Conservation (phyloP, 768 basidiomycete species). For the Collybia sordida region DNA sequence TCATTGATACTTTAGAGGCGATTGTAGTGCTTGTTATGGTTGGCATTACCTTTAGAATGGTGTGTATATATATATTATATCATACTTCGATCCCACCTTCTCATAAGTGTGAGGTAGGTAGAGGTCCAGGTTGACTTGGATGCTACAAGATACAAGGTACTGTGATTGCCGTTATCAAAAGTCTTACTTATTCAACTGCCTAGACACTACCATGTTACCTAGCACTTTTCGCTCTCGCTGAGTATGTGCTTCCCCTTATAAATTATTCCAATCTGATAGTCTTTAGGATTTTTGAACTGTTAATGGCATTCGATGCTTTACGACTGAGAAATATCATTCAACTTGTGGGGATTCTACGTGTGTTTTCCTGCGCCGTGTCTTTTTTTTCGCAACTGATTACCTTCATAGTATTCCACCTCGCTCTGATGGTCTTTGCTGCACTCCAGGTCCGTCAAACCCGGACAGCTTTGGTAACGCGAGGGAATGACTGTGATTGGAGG, state of each 20-base stretch:
- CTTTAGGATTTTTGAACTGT: constrained; percentile 70
- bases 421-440: constrained; percentile 70
- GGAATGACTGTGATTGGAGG: constrained; percentile 30
- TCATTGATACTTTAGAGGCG: constrained; percentile 53
- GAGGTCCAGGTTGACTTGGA: constrained; percentile 44
- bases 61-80: constrained; percentile 26
- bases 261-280: constrained; percentile 4
- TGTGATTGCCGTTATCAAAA: not conserved
- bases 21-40: constrained; percentile 76
- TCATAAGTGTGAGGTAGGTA: constrained; percentile 38
- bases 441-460: constrained; percentile 79
- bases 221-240: constrained; percentile 79
- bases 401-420: constrained; percentile 66
- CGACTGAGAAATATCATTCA: constrained; percentile 78
- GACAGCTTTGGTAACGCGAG: constrained; percentile 47
- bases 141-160: constrained; percentile 53
- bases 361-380: constrained; percentile 13
- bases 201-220: constrained; percentile 85
- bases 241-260: constrained; percentile 42
- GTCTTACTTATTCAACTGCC: constrained; percentile 1
- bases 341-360: constrained; percentile 70
- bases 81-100: not conserved
- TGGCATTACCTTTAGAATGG: constrained; percentile 65
- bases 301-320: constrained; percentile 84
- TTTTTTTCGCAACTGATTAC: not conserved